A percentile compares a stretch with the other conserved stretches of the same genome.
These are phyloP conservation scores for Colletotrichum sojae DNA, from an alignment of 2,329 filamentous ascomycete genomes.

Conservation along the genomic window DNA sequence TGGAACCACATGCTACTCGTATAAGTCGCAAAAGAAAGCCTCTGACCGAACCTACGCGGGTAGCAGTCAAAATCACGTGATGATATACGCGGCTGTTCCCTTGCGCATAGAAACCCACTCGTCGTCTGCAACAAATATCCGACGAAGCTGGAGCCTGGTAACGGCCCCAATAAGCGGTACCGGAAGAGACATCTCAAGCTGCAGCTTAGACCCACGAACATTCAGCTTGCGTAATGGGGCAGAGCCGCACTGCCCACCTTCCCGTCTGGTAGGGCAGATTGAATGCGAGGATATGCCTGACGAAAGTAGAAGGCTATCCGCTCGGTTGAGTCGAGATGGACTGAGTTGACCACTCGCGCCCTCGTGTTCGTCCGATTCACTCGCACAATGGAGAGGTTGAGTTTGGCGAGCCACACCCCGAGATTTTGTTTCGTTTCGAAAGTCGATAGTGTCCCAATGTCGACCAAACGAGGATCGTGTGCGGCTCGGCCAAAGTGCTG, in stretches of 20 bases:
- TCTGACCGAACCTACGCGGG: conserved; percentile 1
- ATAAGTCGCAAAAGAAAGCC: conserved; percentile 12
- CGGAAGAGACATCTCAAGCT: too few species aligned
- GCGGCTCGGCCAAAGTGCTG: conserved; percentile 8
- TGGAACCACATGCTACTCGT: background rate
- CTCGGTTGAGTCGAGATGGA: background rate
- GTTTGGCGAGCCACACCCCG: conserved; percentile 4
- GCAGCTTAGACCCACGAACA: background rate
- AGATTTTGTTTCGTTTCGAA: conserved; percentile 16
- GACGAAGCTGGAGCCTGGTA: too few species aligned
- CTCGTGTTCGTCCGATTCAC: conserved; percentile 15
- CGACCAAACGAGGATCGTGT: background rate
- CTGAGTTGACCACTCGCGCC: background rate
- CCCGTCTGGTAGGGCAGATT: background rate
- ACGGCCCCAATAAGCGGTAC: too few species aligned
- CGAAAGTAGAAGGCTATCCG: background rate
- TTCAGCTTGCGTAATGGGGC: background rate
- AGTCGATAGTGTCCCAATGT: conserved; percentile 13
- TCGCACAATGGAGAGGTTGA: background rate
- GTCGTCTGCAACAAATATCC: too few species aligned
- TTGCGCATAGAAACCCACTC: too few species aligned
- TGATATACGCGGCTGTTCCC: too few species aligned
- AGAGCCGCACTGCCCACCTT: background rate
- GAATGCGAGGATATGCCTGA: background rate
- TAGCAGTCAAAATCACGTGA: background rate